Evolutionary conservation across 805 yeast species (phyloP).

Genomic region (Ogataea naganishii): DNA sequence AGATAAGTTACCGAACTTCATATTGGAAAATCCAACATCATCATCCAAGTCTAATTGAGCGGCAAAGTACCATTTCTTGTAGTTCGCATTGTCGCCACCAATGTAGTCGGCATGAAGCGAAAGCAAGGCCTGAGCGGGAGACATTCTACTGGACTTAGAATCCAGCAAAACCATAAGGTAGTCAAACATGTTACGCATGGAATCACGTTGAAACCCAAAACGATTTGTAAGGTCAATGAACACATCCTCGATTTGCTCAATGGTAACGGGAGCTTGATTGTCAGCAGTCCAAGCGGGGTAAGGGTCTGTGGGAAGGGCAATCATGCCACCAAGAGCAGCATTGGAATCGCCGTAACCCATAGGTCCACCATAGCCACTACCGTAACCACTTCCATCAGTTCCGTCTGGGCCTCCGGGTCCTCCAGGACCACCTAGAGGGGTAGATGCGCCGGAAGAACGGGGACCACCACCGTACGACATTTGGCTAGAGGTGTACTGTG

Average conservation of each 20-base stretch:
- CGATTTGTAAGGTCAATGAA: constrained; percentile 76
- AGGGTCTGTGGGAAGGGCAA: constrained; percentile 81
- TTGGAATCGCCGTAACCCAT: constrained; percentile 30
- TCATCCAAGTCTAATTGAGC: constrained; percentile 84
- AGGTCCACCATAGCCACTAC: constrained; percentile 22
- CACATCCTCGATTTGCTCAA: constrained; percentile 81
- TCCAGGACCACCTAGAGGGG: constrained; percentile 88
- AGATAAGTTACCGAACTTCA: constrained; percentile 67
- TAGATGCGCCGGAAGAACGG: constrained; percentile 87
- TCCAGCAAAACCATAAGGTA: constrained; percentile 80
- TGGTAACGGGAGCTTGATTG: constrained; percentile 76
- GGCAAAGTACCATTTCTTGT: constrained; percentile 83
- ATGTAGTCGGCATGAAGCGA: constrained; percentile 82
- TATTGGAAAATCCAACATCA: constrained; percentile 73
- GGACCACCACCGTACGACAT: constrained; percentile 81
- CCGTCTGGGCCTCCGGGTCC: constrained; percentile 29
- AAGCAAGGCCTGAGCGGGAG: constrained; percentile 78
- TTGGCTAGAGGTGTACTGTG: constrained; percentile 78
- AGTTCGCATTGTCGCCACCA: constrained; percentile 82
- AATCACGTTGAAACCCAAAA: constrained; percentile 87
- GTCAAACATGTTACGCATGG: constrained; percentile 87
- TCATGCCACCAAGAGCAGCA: constrained; percentile 33
- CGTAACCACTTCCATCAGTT: constrained; percentile 11
- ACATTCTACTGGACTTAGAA: constrained; percentile 81
- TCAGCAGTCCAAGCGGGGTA: constrained; percentile 99